Evolutionary conservation across 495 filamentous ascomycete species (phyloP), one percentile per base, ranked within the genome.

Genomic region (Podospora bellae-mahoneyi): DNA sequence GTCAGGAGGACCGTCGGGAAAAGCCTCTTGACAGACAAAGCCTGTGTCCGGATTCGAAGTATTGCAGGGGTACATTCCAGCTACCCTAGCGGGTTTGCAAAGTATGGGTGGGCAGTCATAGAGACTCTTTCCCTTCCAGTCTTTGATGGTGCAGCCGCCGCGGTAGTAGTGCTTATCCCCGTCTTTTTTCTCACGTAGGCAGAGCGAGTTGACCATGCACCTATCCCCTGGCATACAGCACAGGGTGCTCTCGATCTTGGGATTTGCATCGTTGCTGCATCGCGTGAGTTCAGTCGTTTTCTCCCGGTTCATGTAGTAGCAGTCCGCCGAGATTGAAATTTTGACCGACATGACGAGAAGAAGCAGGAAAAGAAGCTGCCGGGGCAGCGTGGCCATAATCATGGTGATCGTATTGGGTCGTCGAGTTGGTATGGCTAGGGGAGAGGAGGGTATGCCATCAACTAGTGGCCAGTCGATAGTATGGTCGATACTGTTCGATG

Each of bases 181-280:
- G 34, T 1, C 13, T 0, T 7, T 19, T 7, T 18, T 3, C 5
- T 23, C 19, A 2, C 0, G 13, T 15, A 53, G 64, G 62, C 70
- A 72, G 57, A 72, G 28, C 0, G 39, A n/a, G 62, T 65, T 69
- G 27, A 48, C 57, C 23, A 65, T 58, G 32, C 70, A 72, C 0
- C 30, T 3, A 39, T 72, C 56, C 27, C 67, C 67, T 15, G 23
- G 4, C 5, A 27, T 7, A 57, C 70, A 66, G 59, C 69, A 71
- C 1, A 71, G 15, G 19, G 39, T 48, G 39, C 39, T 48, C 13
- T 10, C 39, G 7, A 16, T 3, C 2, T 48, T 48, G 39, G 39
- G 39, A 16, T 48, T 16, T 48, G 7, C 39, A 13, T 48, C 39
- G 15, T 48, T 48, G 39, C 39, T 48, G 39, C 39, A 48, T 16